Evolutionary conservation across 495 filamentous ascomycete species (phyloP).

Genomic region (Wilcoxina mikolae): DNA sequence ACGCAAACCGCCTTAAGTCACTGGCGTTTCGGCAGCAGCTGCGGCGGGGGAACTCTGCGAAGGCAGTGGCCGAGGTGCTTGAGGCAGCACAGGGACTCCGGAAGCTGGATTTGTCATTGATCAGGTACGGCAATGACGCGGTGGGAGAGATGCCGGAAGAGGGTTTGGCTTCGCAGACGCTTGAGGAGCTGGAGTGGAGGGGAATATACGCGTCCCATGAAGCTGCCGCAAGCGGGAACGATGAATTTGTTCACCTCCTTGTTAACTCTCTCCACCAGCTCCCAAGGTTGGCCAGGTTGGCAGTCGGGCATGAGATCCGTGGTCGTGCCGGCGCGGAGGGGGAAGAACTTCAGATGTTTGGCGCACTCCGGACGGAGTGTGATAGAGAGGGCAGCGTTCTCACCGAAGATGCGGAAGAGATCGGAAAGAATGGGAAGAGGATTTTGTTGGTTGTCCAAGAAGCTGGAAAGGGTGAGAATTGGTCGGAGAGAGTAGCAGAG

Average conservation of each 20-base stretch:
- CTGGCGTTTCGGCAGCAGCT: conserved; percentile 2
- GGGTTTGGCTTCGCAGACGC: background rate
- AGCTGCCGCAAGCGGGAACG: background rate
- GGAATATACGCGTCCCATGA: background rate
- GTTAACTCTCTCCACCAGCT: background rate
- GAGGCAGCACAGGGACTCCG: background rate
- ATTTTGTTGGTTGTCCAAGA: background rate
- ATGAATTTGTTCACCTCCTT: background rate
- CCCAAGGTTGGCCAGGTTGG: background rate
- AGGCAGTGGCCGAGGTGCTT: background rate
- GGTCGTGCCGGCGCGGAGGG: background rate
- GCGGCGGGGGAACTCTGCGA: background rate
- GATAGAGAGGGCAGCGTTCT: background rate
- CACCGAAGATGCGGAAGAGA: background rate
- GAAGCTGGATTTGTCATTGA: background rate
- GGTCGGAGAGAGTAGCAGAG: background rate
- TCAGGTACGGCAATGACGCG: background rate
- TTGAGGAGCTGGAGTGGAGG: background rate
- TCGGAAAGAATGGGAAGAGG: background rate
- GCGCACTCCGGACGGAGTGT: background rate
- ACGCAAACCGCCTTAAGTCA: background rate
- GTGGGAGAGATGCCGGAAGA: background rate
- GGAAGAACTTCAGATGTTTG: background rate
- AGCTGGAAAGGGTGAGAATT: background rate
- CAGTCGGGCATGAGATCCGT: background rate